A percentile compares a stretch with the other conserved stretches of the same genome.
These are phyloP conservation scores for Scedosporium minutisporum DNA, from an alignment of 2,329 filamentous ascomycete genomes.

Conservation along the genomic window DNA sequence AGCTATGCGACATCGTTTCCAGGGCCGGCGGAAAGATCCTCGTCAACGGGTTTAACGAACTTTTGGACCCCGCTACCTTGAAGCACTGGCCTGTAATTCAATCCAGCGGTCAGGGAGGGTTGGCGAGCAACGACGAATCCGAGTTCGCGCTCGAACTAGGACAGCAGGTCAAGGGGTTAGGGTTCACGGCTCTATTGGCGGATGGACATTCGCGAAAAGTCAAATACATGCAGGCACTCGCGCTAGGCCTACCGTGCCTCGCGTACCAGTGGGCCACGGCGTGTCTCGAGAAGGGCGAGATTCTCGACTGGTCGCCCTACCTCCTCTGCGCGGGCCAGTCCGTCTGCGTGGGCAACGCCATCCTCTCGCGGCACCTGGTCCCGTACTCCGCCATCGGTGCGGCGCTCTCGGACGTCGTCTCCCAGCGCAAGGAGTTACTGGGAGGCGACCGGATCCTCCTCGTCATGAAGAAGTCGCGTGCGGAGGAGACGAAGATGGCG, in stretches of 20 bases:
- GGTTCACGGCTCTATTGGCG: constrained; percentile 79
- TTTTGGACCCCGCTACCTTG: constrained; percentile 48
- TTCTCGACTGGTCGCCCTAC: constrained; percentile 72
- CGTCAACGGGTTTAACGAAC: constrained; percentile 65
- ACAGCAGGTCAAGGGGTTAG: constrained; percentile 40
- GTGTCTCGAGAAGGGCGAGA: constrained; percentile 49
- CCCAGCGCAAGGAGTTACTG: constrained; percentile 52
- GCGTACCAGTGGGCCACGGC: constrained; percentile 71
- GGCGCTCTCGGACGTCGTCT: constrained; percentile 47
- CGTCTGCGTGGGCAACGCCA: constrained; percentile 62
- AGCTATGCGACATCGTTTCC: constrained; percentile 52
- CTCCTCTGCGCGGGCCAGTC: constrained; percentile 80
- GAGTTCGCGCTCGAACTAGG: constrained; percentile 39
- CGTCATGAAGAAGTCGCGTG: constrained; percentile 55
- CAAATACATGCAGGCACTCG: constrained; percentile 92
- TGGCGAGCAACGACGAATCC: neutral
- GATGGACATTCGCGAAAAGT: constrained; percentile 76
- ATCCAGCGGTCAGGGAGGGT: neutral
- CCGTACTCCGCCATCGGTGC: constrained; percentile 50
- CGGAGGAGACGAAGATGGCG: constrained; percentile 54
- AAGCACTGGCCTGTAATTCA: neutral
- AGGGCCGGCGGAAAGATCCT: constrained; percentile 66
- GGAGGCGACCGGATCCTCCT: constrained; percentile 59
- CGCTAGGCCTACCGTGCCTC: constrained; percentile 79
- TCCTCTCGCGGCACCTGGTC: constrained; percentile 61